Evolutionary conservation across 352 stramenopile genomes (phyloP).

Genomic region (Phytophthora constricta): DNA sequence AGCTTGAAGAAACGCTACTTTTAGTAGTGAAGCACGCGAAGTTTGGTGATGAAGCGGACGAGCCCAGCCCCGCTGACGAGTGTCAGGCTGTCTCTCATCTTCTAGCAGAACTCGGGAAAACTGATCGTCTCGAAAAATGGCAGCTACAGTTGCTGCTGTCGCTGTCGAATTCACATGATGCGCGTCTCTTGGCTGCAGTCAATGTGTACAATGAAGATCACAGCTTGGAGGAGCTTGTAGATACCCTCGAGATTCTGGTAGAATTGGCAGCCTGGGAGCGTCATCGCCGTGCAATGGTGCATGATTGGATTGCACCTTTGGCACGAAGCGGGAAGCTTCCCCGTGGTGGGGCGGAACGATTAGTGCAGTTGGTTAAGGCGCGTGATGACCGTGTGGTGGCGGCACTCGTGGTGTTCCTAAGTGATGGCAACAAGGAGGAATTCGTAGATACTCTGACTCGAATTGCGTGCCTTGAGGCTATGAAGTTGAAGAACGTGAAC

Average conservation of each 20-base stretch:
- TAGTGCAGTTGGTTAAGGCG: conserved; percentile 51
- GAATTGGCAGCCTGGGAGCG: conserved; percentile 71
- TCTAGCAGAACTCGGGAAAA: conserved; percentile 43
- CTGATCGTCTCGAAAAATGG: conserved; percentile 52
- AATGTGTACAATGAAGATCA: conserved; percentile 64
- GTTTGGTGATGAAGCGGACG: conserved; percentile 43
- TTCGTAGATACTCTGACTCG: conserved; percentile 68
- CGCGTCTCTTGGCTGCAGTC: conserved; percentile 58
- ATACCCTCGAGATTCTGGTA: conserved; percentile 64
- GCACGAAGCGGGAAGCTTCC: conserved; percentile 36
- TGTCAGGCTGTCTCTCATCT: conserved; percentile 35
- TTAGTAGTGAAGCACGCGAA: conserved; percentile 83
- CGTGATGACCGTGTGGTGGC: conserved; percentile 74
- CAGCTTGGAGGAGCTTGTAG: conserved; percentile 52
- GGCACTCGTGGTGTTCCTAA: conserved; percentile 70
- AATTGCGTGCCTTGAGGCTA: conserved; percentile 47
- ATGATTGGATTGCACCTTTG: conserved; percentile 64
- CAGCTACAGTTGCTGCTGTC: conserved; percentile 68
- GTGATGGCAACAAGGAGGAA: conserved; percentile 66
- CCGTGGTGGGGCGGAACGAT: conserved; percentile 30
- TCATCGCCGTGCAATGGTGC: conserved; percentile 54
- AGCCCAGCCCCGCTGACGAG: conserved; percentile 35
- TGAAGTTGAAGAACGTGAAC: conserved; percentile 19
- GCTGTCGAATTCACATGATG: conserved; percentile 48
- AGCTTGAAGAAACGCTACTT: conserved; percentile 82